Percentiles rank a stretch among this genome's conserved stretches.
phyloP scores from a whole-genome alignment of 1,139 yeast genomes.

The Ogataea hybrid region DNA sequence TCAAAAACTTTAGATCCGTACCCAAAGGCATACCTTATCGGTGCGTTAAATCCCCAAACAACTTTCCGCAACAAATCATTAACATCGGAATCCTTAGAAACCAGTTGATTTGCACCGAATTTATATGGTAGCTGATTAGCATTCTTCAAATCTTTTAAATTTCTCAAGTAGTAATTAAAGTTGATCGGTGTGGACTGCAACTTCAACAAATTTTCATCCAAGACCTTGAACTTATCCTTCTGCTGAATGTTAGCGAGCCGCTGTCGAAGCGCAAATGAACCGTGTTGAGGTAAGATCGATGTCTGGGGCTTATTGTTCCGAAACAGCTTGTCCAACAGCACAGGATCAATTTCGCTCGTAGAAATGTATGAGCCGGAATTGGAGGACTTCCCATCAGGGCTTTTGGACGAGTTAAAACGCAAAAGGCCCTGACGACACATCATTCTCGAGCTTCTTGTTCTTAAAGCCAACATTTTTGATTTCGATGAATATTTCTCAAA shows the following conservation, averaged over 20 bases:
- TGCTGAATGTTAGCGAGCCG: slow-evolving; percentile 20
- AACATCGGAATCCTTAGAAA: slow-evolving; percentile 40
- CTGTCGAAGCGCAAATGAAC: slow-evolving; percentile 19
- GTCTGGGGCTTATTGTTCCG: slow-evolving; percentile 24
- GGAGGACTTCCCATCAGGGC: slow-evolving; percentile 3
- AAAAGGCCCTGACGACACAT: neutral
- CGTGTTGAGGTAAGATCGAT: slow-evolving; percentile 10
- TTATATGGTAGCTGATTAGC: slow-evolving; percentile 50
- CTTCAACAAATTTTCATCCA: slow-evolving; percentile 28
- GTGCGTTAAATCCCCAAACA: slow-evolving; percentile 60
- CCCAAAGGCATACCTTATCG: slow-evolving; percentile 77
- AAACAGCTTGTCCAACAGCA: slow-evolving; percentile 29
- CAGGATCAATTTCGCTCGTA: slow-evolving; percentile 24
- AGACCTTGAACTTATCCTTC: slow-evolving; percentile 20
- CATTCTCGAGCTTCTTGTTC: neutral
- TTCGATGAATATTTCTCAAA: neutral
- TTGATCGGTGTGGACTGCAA: slow-evolving; percentile 34
- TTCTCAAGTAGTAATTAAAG: slow-evolving; percentile 37
- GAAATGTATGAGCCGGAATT: slow-evolving; percentile 2
- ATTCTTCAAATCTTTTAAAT: slow-evolving; percentile 32
- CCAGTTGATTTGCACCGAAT: slow-evolving; percentile 59
- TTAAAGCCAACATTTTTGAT: slow-evolving; percentile 4
- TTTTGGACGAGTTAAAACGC: slow-evolving; percentile 6
- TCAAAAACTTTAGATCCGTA: slow-evolving; percentile 94
- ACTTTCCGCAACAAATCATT: slow-evolving; percentile 49